Conservation (phyloP, 306 rosid species). For the Leucaena leucocephala region DNA sequence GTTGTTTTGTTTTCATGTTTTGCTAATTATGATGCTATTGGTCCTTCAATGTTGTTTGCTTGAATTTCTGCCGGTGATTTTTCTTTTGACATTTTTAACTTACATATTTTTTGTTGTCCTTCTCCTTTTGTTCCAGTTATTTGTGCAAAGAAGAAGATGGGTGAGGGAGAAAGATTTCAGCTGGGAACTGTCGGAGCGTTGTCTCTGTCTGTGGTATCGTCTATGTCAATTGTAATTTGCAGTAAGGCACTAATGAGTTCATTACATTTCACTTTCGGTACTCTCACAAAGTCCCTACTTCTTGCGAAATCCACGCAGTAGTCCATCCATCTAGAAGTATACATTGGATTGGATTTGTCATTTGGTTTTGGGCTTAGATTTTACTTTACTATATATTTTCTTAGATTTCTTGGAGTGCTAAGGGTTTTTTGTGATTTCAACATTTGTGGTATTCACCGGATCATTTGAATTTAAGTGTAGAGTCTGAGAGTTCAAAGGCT, state of each 20-base stretch:
- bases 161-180: constrained; percentile 77
- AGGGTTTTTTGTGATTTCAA: constrained; percentile 4
- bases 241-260: constrained; percentile 83
- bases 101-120: constrained; percentile 10
- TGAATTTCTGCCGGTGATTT: constrained; percentile 12
- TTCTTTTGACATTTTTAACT: background rate
- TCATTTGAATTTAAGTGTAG: background rate
- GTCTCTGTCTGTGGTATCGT: constrained; percentile 83
- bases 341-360: too few relatives aligned
- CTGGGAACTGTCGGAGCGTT: constrained; percentile 89
- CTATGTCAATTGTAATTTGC: constrained; percentile 86
- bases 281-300: too few relatives aligned
- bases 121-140: constrained; percentile 21
- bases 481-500: constrained; percentile 19
- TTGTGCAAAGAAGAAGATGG: constrained; percentile 57
- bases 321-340: too few relatives aligned
- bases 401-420: background rate
- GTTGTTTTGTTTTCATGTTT: constrained; percentile 30
- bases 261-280: constrained; percentile 80
- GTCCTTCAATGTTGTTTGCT: background rate
- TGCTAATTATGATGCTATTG: constrained; percentile 5
- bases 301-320: too few relatives aligned
- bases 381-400: background rate
- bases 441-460: background rate
- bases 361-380: background rate